Base-by-base conservation (phyloP, 1,139 yeast genomes). In the Blastobotrys elegans region DNA sequence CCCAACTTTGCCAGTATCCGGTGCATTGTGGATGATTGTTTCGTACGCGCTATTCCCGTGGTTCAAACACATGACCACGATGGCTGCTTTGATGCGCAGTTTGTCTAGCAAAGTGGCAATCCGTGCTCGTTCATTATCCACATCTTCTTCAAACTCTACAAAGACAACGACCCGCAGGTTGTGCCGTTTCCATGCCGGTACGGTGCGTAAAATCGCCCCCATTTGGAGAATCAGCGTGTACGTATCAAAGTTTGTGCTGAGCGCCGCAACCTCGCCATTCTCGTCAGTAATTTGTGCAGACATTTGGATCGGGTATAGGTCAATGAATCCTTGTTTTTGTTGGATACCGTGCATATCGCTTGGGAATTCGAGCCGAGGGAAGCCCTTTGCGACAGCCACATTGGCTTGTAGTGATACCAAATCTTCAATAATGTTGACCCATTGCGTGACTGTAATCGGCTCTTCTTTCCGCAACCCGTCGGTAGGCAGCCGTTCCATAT, bases 221-320 rank as follows among this genome's bases (percentile, higher is more conserved):
- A 92, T 71, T 60, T 92, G 98, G 50, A 92, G 70, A 56, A 92
- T 92, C 60, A 92, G 74, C 0, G 97, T 90, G 61, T 89, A 92
- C 0, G 98, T 92, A 63, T 92, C 98, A 62, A 92, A 88, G 61
- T 92, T 92, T 0, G 96, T 87, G 0, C 96, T 84, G 52, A 84
- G 64, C 1, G 87, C 82, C 14, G 85, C 78, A 49, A 79, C 41
- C 20, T 70, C 72, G 7, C 92, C 92, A 49, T 77, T 75, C 33
- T 75, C 77, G 47, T 80, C 77, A 44, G 77, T 74, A 49, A 84
- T 77, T 45, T 82, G 80, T 0, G 95, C 92, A 4, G 95, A 82
- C 96, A 92, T 92, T 60, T 92, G 98, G 57, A 92, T 89, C 0
- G 98, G 98, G 64, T 92, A 92, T 40, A 92, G 68, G 63, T 92